phyloP scores from a whole-genome alignment of 2,329 filamentous ascomycete genomes.

The Pseudogymnoascus sp. region DNA sequence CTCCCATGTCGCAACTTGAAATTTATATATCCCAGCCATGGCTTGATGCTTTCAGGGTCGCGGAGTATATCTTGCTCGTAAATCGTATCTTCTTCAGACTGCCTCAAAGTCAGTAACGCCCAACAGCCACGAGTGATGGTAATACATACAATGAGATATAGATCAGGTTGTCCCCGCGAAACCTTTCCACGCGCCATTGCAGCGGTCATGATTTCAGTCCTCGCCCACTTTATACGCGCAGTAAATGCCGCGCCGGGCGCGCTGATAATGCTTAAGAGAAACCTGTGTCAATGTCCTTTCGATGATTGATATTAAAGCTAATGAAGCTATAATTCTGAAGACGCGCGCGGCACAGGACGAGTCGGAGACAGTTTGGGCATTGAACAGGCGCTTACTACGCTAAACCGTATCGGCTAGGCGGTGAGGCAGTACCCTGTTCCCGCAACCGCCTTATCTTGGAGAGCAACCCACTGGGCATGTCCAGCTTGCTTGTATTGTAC shows the following conservation, averaged over 20 bases:
- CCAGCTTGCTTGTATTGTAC: constrained; percentile 4
- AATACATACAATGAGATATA: constrained; percentile 33
- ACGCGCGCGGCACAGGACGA: not conserved
- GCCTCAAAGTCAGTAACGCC: constrained; percentile 30
- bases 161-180: constrained; percentile 28
- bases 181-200: not conserved
- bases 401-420: not conserved
- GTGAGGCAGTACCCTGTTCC: constrained; percentile 8
- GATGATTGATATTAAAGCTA: constrained; percentile 2
- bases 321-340: constrained; percentile 9
- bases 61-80: constrained; percentile 95
- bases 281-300: not conserved
- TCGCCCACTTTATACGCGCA: constrained; percentile 2
- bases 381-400: constrained; percentile 3
- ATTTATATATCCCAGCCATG: constrained; percentile 90
- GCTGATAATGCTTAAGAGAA: not conserved
- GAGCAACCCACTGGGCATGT: not conserved
- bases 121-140: not conserved
- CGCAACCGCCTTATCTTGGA: constrained; percentile 5
- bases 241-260: constrained; percentile 3
- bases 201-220: not conserved
- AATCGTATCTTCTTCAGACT: constrained; percentile 82
- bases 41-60: constrained; percentile 77
- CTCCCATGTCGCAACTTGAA: constrained; percentile 86
- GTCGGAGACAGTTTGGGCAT: constrained; percentile 6